phyloP scores from a whole-genome alignment of 345 rosid species.

The Angophora floribunda region DNA sequence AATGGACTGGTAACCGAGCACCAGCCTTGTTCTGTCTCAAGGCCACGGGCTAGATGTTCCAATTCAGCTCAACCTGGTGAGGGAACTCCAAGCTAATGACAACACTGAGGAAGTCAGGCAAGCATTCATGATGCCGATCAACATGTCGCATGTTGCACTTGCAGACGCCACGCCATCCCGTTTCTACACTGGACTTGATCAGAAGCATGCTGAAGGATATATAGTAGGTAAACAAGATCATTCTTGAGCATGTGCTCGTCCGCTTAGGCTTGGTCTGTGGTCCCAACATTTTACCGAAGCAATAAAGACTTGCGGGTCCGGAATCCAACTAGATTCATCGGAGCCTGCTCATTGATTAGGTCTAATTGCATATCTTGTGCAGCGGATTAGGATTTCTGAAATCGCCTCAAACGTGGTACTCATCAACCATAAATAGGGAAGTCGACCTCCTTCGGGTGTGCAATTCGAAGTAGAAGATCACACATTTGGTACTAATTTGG shows the following conservation, averaged over 20 bases:
- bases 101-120: not conserved
- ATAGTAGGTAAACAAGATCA: not conserved
- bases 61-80: not conserved
- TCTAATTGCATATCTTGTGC: not conserved
- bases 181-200: not conserved
- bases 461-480: not conserved
- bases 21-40: not conserved
- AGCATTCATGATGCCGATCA: not conserved
- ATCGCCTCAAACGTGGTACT: not conserved
- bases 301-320: not conserved
- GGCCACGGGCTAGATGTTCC: not conserved
- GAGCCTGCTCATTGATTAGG: not conserved
- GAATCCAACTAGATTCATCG: not conserved
- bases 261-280: not conserved
- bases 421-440: not conserved
- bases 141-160: not conserved
- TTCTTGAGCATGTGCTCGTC: not conserved
- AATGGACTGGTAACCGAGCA: not conserved
- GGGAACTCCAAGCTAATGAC: not conserved
- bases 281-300: not conserved
- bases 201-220: not conserved
- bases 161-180: not conserved
- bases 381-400: not conserved
- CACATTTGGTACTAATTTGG: not conserved
- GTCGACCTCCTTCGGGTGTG: not conserved